Base-by-base conservation (phyloP, 768 basidiomycete genomes). In the Hortiboletus campestris region DNA sequence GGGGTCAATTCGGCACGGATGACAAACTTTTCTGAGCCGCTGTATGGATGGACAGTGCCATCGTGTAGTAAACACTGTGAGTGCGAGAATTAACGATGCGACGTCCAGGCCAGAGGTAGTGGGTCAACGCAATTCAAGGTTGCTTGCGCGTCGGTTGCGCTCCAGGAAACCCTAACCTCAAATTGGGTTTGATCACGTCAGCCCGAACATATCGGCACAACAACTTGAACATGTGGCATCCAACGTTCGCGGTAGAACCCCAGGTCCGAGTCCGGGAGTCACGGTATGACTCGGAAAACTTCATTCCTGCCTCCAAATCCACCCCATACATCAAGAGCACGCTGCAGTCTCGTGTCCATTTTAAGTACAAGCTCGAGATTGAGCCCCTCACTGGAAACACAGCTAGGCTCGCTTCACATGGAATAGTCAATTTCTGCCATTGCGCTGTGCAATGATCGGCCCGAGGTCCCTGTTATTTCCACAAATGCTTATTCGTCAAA, bases 11-110 rank as follows among this genome's bases (percentile, higher is more conserved):
- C 25, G 20, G 5, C 8, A 42, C 4, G 6, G 22, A 31, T 1
- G 32, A 60, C 55, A 8, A 19, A 87, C 89, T 81, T 52, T 86
- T 89, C 66, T 86, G 84, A 9, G 87, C 86, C 2, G 89, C 89
- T 32, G 75, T 74, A 56, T 91, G 88, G 13, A 85, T 73, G 22
- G 83, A 58, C 50, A 69, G 49, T 28, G 78, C 69, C 79, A 82
- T 83, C 13, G 31, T 48, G 45, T 19, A 12, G 16, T 28, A 6
- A 8, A 20, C 20, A 19, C 22, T 39, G 3, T 8, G 10, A 42
- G 25, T 4, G 6, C 25, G 25, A 25, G 25, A 25, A 25, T 25
- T 6, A 6, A 29, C n/a, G 14, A 9, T n/a, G 28, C 28, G 16
- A 19, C n/a, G 46, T 45, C 17, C 5, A 20, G 42, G 42, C 7